Conservation (phyloP, 2,329 filamentous ascomycete species). For the Cladophialophora carrionii region DNA sequence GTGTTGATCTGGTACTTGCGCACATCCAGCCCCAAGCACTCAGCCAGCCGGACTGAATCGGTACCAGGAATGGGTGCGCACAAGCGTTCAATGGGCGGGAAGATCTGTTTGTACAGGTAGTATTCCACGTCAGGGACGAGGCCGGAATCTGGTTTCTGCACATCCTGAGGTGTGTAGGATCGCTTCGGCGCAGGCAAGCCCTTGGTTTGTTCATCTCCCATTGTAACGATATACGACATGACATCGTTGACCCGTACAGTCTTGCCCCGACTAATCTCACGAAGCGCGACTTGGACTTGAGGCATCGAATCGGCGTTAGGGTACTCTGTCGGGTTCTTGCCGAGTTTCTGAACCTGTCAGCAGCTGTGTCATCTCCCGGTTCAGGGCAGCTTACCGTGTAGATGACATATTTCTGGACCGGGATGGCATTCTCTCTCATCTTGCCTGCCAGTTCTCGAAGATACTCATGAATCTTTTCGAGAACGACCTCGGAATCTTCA, state of each 20-base stretch:
- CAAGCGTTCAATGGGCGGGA: constrained; percentile 94
- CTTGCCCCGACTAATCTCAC: constrained; percentile 84
- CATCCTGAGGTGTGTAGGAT: constrained; percentile 82
- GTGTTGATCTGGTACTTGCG: constrained; percentile 79
- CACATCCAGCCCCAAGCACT: constrained; percentile 89
- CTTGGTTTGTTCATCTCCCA: constrained; percentile 64
- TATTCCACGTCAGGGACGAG: constrained; percentile 92
- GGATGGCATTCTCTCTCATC: constrained; percentile 80
- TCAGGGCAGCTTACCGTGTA: constrained; percentile 65
- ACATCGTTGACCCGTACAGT: constrained; percentile 90
- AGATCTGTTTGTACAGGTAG: constrained; percentile 97
- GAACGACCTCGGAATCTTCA: constrained; percentile 83
- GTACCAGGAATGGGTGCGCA: constrained; percentile 95
- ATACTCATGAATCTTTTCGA: constrained; percentile 91
- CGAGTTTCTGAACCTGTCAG: constrained; percentile 68
- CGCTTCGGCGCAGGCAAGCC: constrained; percentile 75
- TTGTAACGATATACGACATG: constrained; percentile 91
- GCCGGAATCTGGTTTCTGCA: constrained; percentile 73
- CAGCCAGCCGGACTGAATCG: constrained; percentile 83
- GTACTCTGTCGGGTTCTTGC: constrained; percentile 90
- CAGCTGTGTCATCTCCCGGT: neutral
- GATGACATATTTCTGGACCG: constrained; percentile 89
- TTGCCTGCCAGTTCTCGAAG: constrained; percentile 79
- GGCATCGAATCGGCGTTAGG: constrained; percentile 95
- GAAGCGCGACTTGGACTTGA: constrained; percentile 91